Evolutionary conservation across 495 filamentous ascomycete species (phyloP).

Genomic region (Darksidea phi): DNA sequence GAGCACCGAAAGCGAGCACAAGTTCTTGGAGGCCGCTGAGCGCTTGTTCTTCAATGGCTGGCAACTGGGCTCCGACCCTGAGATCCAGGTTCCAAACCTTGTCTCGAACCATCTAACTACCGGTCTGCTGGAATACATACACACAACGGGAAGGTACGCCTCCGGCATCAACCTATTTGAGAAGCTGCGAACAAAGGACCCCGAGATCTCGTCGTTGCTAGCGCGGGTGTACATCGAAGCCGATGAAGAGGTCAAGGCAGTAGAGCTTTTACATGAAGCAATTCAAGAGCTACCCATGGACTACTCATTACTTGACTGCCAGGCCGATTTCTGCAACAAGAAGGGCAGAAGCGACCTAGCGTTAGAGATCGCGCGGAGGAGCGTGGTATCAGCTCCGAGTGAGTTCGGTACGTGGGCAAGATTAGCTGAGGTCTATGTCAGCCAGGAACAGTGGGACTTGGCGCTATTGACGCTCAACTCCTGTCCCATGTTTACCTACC

Average conservation of each 20-base stretch:
- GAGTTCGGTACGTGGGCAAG: slow-evolving; percentile 97
- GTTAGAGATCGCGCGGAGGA: slow-evolving; percentile 87
- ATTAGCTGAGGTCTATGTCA: slow-evolving; percentile 87
- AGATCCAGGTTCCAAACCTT: slow-evolving; percentile 94
- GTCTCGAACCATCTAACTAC: slow-evolving; percentile 94
- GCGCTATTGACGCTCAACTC: slow-evolving; percentile 96
- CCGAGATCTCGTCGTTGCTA: slow-evolving; percentile 90
- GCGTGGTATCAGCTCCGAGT: slow-evolving; percentile 89
- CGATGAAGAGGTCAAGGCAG: slow-evolving; percentile 93
- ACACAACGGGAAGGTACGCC: slow-evolving; percentile 89
- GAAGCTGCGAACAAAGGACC: slow-evolving; percentile 84
- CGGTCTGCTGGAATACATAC: slow-evolving; percentile 93
- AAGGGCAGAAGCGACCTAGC: slow-evolving; percentile 86
- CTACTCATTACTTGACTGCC: slow-evolving; percentile 87
- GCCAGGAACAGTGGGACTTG: slow-evolving; percentile 88
- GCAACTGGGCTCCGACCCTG: slow-evolving; percentile 93
- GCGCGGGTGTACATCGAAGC: slow-evolving; percentile 86
- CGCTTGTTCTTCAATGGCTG: slow-evolving; percentile 92
- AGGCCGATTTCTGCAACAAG: slow-evolving; percentile 85
- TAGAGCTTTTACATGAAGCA: slow-evolving; percentile 81
- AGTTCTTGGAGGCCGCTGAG: slow-evolving; percentile 92
- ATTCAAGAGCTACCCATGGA: slow-evolving; percentile 93
- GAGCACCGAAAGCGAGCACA: slow-evolving; percentile 94
- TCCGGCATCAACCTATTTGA: slow-evolving; percentile 98
- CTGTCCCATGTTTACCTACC: slow-evolving; percentile 99